Evolutionary conservation across 768 basidiomycete species (phyloP), one percentile per base, ranked within the genome.

Genomic region (Termitomyces sp.): DNA sequence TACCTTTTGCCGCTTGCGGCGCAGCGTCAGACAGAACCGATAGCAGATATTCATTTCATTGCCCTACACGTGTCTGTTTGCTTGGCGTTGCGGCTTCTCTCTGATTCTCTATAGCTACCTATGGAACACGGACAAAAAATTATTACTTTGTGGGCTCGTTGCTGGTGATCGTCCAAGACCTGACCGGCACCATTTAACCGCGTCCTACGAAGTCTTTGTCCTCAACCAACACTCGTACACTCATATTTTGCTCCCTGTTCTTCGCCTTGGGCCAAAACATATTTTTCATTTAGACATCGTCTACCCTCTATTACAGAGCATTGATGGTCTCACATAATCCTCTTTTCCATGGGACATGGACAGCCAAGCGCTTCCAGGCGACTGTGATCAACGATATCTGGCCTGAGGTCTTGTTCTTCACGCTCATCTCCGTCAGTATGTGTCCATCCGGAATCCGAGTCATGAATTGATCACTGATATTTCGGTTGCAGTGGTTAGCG

Each of bases 311-410:
- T 46, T 39, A n/a, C 47, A 30, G 42, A 52, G 20, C 45, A 22
- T 37, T 42, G 49, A 78, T 80, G 78, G 78, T 79, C 46, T 74
- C 77, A 31, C 62, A 70, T 24, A 78, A 80, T 60, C 78, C 79
- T 9, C 74, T 81, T 33, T 80, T 81, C 67, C 73, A 69, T 46
- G 78, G 78, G 54, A 69, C 68, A 49, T 82, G 78, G 76, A 78
- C 77, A 27, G 51, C 73, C 51, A 81, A 79, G 67, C 79, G 78
- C 64, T 81, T 84, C 68, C 72, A 80, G 58, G 80, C 82, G 3
- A 85, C 82, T 24, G 82, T 87, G 58, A 72, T 86, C 56, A 84
- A 86, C 63, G 83, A 85, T 67, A 83, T 85, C n/a, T 86, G 82
- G 82, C 82, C 82, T 1, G 82, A 85, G 61, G 79, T 81, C 20